Conservation (phyloP, 345 rosid genomes). For the Euphorbia peplus region DNA sequence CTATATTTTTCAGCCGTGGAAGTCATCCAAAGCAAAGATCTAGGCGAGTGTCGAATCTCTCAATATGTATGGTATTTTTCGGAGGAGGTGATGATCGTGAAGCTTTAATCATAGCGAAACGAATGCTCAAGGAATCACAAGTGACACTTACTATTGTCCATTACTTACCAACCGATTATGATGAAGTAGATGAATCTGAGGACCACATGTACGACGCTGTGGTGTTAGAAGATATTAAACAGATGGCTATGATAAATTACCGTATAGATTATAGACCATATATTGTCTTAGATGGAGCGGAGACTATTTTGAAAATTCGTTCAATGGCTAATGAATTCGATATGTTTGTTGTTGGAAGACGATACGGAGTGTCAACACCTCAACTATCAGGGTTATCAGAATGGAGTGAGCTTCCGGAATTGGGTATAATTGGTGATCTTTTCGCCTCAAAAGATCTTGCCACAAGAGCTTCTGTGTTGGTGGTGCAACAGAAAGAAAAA, state of each 20-base stretch:
- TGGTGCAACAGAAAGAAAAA: constrained; percentile 43
- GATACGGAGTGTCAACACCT: constrained; percentile 22
- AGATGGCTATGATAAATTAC: not conserved
- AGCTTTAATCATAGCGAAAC: constrained; percentile 42
- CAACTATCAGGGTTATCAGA: constrained; percentile 43
- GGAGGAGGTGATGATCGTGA: constrained; percentile 69
- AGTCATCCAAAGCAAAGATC: not conserved
- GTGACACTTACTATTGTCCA: constrained; percentile 33
- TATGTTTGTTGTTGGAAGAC: constrained; percentile 54
- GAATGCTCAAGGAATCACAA: constrained; percentile 37
- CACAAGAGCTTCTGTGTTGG: constrained; percentile 41
- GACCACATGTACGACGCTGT: constrained; percentile 29
- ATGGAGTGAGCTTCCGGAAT: constrained; percentile 70
- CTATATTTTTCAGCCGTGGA: constrained; percentile 16
- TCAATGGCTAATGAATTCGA: constrained; percentile 32
- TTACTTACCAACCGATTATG: constrained; percentile 10
- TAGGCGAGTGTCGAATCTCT: not conserved
- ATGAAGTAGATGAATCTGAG: not conserved
- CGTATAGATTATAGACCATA: constrained; percentile 25
- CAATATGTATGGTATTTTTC: constrained; percentile 39
- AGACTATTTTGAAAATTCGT: constrained; percentile 30
- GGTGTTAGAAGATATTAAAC: constrained; percentile 31
- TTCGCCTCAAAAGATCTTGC: constrained; percentile 51
- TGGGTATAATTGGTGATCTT: constrained; percentile 64
- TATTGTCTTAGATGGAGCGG: constrained; percentile 36